Evolutionary conservation across 345 rosid genomes (phyloP), one percentile per base, ranked within the genome.

Genomic region (Arabidopsis suecica): DNA sequence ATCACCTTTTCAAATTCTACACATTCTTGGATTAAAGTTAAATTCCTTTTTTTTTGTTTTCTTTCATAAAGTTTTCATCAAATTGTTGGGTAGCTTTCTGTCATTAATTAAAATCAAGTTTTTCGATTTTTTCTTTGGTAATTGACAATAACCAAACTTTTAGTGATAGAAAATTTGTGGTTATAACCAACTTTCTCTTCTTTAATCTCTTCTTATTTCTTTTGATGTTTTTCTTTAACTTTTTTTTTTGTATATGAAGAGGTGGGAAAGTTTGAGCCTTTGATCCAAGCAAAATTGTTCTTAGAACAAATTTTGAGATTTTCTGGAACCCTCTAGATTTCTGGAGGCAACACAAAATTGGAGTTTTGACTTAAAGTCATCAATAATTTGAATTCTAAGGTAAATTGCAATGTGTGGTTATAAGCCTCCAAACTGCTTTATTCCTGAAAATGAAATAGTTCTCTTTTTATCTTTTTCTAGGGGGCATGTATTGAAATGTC

Each of bases 351-450:
- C 9, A 12, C 47, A 20, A 45, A 62, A 51, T 69, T 76, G 11
- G 64, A 77, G 14, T 7, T 64, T n/a, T 76, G 64, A 65, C 63
- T 42, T 45, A 11, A 38, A 40, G 54, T 40, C 69, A 42, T 37
- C 72, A 58, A 74, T 1, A 11, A 9, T 32, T 60, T 67, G 73
- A 59, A 7, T 36, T n/a, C 11, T 11, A 18, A 78, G 77, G 78
- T 73, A 60, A 60, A 72, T 42, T 53, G 32, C 16, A 61, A 72
- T 78, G 53, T 78, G 78, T 60, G 81, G 78, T 67, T 72, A 28
- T 28, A 2, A 51, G 42, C 62, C 42, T 72, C 72, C 13, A 59
- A 56, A 71, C 41, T 1, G 0, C 37, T 28, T 55, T 36, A 11
- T 51, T 49, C 48, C 22, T 68, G 67, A 40, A 71, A 65, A 48